Evolutionary conservation across 2,329 filamentous ascomycete genomes (phyloP).

Genomic region (Trichoderma atroviride): DNA sequence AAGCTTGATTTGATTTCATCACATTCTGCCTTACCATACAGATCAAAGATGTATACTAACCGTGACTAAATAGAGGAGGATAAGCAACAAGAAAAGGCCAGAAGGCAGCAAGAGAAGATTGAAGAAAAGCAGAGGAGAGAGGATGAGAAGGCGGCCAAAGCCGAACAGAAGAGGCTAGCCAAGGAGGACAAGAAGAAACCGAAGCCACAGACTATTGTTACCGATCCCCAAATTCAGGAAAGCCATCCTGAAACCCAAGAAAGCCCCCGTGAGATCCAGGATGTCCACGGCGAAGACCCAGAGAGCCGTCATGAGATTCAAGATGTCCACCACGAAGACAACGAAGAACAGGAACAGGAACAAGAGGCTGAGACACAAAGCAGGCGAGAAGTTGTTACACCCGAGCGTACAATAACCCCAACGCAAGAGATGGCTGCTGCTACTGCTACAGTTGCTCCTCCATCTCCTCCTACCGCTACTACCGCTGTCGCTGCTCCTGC

Average conservation of each 20-base stretch:
- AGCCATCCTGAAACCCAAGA: neutral
- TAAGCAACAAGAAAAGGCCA: slow-evolving; percentile 38
- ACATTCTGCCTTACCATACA: too few relatives aligned
- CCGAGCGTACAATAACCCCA: neutral
- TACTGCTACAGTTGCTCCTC: neutral
- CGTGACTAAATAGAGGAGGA: slow-evolving; percentile 45
- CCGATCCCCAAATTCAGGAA: slow-evolving; percentile 30
- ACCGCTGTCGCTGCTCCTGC: neutral
- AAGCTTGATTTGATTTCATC: slow-evolving; percentile 36
- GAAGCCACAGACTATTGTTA: slow-evolving; percentile 27
- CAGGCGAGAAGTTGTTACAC: neutral
- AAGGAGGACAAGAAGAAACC: slow-evolving; percentile 58
- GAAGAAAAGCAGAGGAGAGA: slow-evolving; percentile 49
- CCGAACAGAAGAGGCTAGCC: slow-evolving; percentile 54
- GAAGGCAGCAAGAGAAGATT: slow-evolving; percentile 33
- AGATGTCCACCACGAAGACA: neutral
- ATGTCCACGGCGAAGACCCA: neutral
- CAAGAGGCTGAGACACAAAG: slow-evolving; percentile 14
- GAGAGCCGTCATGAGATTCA: neutral
- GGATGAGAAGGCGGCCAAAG: slow-evolving; percentile 55
- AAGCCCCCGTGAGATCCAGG: neutral
- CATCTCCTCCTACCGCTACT: neutral
- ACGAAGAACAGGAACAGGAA: neutral
- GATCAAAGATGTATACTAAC: neutral
- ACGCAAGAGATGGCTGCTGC: neutral